A percentile compares a stretch with the other conserved stretches of the same genome.
These are phyloP conservation scores for Austroboletus eburneus DNA, from an alignment of 768 basidiomycete genomes.

Conservation along the genomic window DNA sequence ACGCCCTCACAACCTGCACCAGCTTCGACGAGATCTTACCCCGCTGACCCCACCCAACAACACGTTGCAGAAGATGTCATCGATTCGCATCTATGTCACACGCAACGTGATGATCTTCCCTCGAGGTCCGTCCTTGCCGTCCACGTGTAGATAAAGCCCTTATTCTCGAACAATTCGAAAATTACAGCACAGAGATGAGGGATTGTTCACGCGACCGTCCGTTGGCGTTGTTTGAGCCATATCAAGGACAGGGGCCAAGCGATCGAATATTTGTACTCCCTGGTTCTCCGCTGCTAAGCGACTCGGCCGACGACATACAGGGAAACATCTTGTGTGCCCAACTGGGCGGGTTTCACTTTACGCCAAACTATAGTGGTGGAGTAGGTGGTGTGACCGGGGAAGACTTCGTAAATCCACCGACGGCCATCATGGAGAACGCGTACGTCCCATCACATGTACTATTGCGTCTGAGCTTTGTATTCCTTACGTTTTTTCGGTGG, in stretches of 20 bases:
- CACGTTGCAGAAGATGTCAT: conserved; percentile 30
- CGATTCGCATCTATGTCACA: conserved; percentile 21
- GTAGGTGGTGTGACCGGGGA: conserved; percentile 15
- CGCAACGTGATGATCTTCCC: conserved; percentile 33
- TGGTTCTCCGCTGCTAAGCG: conserved; percentile 3
- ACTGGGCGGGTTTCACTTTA: conserved; percentile 26
- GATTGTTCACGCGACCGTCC: conserved; percentile 23
- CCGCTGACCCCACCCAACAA: conserved; percentile 24
- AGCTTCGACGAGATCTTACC: conserved; percentile 20
- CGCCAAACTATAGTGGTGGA: conserved; percentile 7
- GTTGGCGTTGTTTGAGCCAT: conserved; percentile 13
- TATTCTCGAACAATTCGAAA: conserved; percentile 10
- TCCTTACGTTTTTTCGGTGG: conserved; percentile 22
- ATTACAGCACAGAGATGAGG: conserved; percentile 17
- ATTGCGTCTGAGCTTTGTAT: conserved; percentile 5
- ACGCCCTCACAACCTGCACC: conserved; percentile 21
- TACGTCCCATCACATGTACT: conserved; percentile 13
- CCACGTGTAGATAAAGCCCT: conserved; percentile 20
- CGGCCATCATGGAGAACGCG: conserved; percentile 26
- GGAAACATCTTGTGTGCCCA: conserved; percentile 19
- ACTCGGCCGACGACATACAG: conserved; percentile 24
- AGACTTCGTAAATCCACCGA: conserved; percentile 19
- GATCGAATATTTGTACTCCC: conserved; percentile 7
- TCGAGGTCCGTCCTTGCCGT: conserved; percentile 29
- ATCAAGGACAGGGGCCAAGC: conserved; percentile 20